Conservation (phyloP, 176 grass and related monocot genomes). For the Secale cereale region DNA sequence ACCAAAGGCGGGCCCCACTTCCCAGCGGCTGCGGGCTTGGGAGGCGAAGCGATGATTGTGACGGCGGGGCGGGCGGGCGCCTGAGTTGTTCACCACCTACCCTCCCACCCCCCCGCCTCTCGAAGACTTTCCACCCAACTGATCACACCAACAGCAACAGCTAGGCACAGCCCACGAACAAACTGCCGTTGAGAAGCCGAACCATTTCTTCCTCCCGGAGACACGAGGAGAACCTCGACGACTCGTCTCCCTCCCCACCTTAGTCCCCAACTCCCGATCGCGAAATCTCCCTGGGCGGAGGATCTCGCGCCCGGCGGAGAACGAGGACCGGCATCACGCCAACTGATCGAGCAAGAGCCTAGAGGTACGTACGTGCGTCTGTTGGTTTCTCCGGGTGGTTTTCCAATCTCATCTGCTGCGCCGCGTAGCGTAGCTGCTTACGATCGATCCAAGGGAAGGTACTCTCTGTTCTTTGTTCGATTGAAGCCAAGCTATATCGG, state of each 20-base stretch:
- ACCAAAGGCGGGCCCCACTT: not conserved
- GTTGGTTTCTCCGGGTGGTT: not conserved
- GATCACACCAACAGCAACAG: conserved; percentile 11
- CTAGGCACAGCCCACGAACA: conserved; percentile 1
- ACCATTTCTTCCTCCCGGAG: not conserved
- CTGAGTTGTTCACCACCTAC: conserved; percentile 15
- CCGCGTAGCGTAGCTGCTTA: not conserved
- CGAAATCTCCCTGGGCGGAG: not conserved
- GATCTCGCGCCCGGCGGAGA: not conserved
- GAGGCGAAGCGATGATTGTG: not conserved
- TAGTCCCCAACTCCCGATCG: not conserved
- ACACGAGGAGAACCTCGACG: not conserved
- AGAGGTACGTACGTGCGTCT: not conserved
- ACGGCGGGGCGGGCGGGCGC: not conserved
- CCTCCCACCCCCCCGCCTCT: not conserved
- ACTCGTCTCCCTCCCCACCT: not conserved
- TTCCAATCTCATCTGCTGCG: not conserved
- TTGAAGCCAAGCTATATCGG: not conserved
- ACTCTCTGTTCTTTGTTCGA: not conserved
- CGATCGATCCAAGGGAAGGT: not conserved
- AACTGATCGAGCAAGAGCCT: not conserved
- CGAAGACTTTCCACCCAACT: not conserved
- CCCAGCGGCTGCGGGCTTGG: not conserved
- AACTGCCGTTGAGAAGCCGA: not conserved
- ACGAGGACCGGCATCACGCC: not conserved